Evolutionary conservation across 495 filamentous ascomycete genomes (phyloP).

Genomic region (Podospora pseudocomata): DNA sequence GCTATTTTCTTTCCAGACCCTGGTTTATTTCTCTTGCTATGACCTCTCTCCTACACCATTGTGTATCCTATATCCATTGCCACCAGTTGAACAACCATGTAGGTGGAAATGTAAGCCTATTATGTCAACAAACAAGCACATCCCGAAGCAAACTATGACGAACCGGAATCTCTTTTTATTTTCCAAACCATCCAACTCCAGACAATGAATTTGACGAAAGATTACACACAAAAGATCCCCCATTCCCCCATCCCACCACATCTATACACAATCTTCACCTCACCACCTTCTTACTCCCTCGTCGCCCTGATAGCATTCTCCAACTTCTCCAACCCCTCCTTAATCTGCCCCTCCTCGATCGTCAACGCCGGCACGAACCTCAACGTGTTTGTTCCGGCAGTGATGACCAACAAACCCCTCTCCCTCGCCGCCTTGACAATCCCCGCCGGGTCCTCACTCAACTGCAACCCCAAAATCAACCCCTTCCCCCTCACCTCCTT

Average conservation of each 20-base stretch:
- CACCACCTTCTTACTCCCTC: slow-evolving; percentile 8
- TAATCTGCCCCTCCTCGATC: slow-evolving; percentile 72
- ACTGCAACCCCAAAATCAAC: slow-evolving; percentile 79
- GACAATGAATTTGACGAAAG: background rate
- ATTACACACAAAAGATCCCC: background rate
- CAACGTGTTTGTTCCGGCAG: slow-evolving; percentile 82
- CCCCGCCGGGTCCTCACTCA: slow-evolving; percentile 62
- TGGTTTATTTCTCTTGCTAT: too few relatives aligned
- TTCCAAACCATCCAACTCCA: background rate
- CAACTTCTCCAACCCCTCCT: slow-evolving; percentile 69
- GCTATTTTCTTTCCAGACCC: too few relatives aligned
- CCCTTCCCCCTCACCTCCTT: slow-evolving; percentile 78
- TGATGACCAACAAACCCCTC: slow-evolving; percentile 85
- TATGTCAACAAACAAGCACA: too few relatives aligned
- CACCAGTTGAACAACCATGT: too few relatives aligned
- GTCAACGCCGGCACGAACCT: slow-evolving; percentile 81
- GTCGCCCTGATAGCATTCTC: slow-evolving; percentile 63
- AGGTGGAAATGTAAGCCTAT: too few relatives aligned
- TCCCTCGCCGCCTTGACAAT: slow-evolving; percentile 84
- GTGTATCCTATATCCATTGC: too few relatives aligned
- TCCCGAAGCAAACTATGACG: background rate
- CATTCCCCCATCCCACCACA: background rate
- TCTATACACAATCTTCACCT: background rate
- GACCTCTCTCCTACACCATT: too few relatives aligned
- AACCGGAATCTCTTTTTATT: background rate